phyloP scores from a whole-genome alignment of 768 basidiomycete genomes.

The Lyophyllum shimeji region DNA sequence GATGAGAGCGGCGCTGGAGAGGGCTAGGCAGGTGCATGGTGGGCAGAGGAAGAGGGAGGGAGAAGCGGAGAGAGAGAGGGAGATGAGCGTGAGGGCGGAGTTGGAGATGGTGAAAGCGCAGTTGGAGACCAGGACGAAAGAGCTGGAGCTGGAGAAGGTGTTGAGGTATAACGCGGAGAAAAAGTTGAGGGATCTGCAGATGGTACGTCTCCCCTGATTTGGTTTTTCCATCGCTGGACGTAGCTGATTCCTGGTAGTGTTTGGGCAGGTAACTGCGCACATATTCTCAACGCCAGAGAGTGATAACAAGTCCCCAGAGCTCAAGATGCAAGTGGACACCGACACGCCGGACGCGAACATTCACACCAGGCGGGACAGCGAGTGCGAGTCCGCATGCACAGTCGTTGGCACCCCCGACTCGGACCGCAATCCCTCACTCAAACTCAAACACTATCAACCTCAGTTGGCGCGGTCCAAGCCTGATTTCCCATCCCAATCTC shows the following conservation, averaged over 20 bases:
- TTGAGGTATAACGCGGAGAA: slow-evolving; percentile 16
- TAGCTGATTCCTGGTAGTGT: neutral
- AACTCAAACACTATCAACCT: too few relatives aligned
- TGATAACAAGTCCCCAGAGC: neutral
- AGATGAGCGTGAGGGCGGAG: neutral
- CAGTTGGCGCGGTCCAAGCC: too few relatives aligned
- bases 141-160: slow-evolving; percentile 16
- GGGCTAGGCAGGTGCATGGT: neutral
- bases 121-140: neutral
- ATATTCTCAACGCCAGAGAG: neutral
- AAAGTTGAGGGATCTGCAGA: slow-evolving; percentile 12
- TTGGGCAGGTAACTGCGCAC: neutral
- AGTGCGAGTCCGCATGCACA: too few relatives aligned
- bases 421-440: too few relatives aligned
- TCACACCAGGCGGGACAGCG: neutral
- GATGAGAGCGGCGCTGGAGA: neutral
- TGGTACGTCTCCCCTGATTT: slow-evolving; percentile 1
- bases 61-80: slow-evolving; percentile 16
- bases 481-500: too few relatives aligned
- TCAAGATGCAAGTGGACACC: slow-evolving; percentile 3
- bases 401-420: too few relatives aligned
- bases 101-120: too few relatives aligned
- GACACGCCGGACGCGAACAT: neutral
- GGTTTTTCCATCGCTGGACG: neutral
- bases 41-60: slow-evolving; percentile 7